Conservation (phyloP, 768 basidiomycete genomes). For the Calocera viscosa region DNA sequence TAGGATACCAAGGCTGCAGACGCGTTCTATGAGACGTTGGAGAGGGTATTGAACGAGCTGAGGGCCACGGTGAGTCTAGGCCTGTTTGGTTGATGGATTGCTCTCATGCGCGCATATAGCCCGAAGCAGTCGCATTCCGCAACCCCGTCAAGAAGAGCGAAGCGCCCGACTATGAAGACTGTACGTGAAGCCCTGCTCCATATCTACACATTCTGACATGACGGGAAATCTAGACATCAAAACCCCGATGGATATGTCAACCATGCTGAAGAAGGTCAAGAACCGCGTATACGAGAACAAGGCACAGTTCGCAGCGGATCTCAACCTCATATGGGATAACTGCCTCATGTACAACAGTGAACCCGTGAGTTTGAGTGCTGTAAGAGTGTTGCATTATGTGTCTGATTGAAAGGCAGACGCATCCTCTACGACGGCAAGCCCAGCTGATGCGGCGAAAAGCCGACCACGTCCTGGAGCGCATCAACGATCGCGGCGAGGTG, state of each 20-base stretch:
- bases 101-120: constrained; percentile 49
- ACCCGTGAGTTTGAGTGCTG: constrained; percentile 44
- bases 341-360: constrained; percentile 85
- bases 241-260: constrained; percentile 89
- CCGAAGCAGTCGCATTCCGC: constrained; percentile 84
- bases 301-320: constrained; percentile 81
- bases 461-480: constrained; percentile 70
- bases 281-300: constrained; percentile 85
- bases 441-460: constrained; percentile 72
- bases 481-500: constrained; percentile 71
- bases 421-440: constrained; percentile 76
- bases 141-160: constrained; percentile 85
- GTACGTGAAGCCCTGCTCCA: constrained; percentile 34
- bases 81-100: constrained; percentile 37
- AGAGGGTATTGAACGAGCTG: constrained; percentile 76
- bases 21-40: constrained; percentile 87
- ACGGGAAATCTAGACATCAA: constrained; percentile 54
- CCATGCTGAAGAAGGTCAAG: constrained; percentile 90
- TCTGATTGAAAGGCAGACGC: constrained; percentile 42
- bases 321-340: constrained; percentile 95
- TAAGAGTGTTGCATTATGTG: background rate
- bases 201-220: background rate
- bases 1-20: constrained; percentile 65
- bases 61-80: constrained; percentile 48
- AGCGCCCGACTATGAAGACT: constrained; percentile 85